Evolutionary conservation across 2,329 filamentous ascomycete genomes (phyloP), one percentile per base, ranked within the genome.

Genomic region (Penicillium olsonii): DNA sequence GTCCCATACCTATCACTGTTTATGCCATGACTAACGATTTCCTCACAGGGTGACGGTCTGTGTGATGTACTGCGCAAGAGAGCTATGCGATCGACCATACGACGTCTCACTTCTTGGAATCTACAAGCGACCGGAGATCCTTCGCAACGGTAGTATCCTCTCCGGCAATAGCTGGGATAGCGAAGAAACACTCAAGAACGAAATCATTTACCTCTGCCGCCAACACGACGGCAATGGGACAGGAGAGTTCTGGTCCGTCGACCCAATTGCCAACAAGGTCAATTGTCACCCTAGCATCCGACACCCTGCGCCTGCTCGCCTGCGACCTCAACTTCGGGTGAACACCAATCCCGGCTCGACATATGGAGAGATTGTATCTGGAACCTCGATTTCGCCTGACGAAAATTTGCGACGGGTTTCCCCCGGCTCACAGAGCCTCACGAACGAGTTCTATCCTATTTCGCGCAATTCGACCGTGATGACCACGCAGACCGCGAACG

Each of bases 101-200:
- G 66, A 71, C 31, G 61, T 71, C 3, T 72, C 70, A 1, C 52
- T 73, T 14, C 53, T 72, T 19, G 69, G 70, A 0, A 55, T 73
- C 6, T 70, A 69, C 51, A 62, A 53, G 27, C 63, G 56, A 33
- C 59, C 47, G 15, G 45, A 43, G 20, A 37, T 54, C 15, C 42
- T 42, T 4, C 59, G 60, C 22, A 57, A 68, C 26, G 62, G 59
- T 20, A 70, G 67, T 37, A 61, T 70, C 22, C 54, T 62, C 19
- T 70, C 69, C 1, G 60, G 59, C 1, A 62, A 67, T 19, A 72
- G 66, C 52, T 62, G 68, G 53, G 64, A 66, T 33, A 71, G 68
- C 34, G 66, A 71, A n/a, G 62, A 61, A 24, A 67, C 64, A 3
- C 57, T 71, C 22, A 69, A 68, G 45, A 64, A 67, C 37, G 68